Conservation (phyloP, 306 rosid genomes). For the Quercus bicolor region DNA sequence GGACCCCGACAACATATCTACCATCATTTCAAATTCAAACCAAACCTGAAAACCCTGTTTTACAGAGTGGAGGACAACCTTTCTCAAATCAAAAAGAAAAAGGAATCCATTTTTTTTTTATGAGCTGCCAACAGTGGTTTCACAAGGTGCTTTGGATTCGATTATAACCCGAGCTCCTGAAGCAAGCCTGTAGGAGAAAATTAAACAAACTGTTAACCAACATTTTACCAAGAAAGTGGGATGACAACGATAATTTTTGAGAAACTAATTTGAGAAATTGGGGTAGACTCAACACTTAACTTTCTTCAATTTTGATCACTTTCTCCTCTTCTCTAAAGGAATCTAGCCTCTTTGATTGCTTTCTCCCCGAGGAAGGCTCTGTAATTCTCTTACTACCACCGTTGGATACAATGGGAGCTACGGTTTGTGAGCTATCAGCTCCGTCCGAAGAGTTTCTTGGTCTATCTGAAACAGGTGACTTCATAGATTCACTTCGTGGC, state of each 20-base stretch:
- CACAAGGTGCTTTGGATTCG: slow-evolving; percentile 51
- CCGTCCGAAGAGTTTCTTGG: slow-evolving; percentile 70
- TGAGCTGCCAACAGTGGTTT: slow-evolving; percentile 33
- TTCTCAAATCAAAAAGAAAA: background rate
- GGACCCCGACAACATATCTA: slow-evolving; percentile 27
- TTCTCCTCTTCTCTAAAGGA: slow-evolving; percentile 60
- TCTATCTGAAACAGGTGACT: slow-evolving; percentile 59
- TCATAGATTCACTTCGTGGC: slow-evolving; percentile 58
- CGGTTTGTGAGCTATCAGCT: slow-evolving; percentile 29
- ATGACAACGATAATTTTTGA: slow-evolving; percentile 1
- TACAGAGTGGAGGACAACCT: slow-evolving; percentile 15
- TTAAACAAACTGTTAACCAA: slow-evolving; percentile 33
- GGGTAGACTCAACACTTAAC: slow-evolving; percentile 55
- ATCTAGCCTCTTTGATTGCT: slow-evolving; percentile 47
- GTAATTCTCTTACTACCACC: slow-evolving; percentile 51
- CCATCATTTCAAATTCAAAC: slow-evolving; percentile 42
- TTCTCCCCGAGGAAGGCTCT: slow-evolving; percentile 40
- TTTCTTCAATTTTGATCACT: slow-evolving; percentile 84
- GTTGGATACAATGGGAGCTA: slow-evolving; percentile 43
- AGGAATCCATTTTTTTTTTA: slow-evolving; percentile 5
- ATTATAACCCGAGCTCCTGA: slow-evolving; percentile 97
- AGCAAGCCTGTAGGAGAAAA: slow-evolving; percentile 78
- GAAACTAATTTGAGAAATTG: slow-evolving; percentile 13
- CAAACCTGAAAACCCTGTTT: slow-evolving; percentile 15
- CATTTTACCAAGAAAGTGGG: background rate